phyloP scores from a whole-genome alignment of 2,329 filamentous ascomycete species.

The Colletotrichum noveboracense region DNA sequence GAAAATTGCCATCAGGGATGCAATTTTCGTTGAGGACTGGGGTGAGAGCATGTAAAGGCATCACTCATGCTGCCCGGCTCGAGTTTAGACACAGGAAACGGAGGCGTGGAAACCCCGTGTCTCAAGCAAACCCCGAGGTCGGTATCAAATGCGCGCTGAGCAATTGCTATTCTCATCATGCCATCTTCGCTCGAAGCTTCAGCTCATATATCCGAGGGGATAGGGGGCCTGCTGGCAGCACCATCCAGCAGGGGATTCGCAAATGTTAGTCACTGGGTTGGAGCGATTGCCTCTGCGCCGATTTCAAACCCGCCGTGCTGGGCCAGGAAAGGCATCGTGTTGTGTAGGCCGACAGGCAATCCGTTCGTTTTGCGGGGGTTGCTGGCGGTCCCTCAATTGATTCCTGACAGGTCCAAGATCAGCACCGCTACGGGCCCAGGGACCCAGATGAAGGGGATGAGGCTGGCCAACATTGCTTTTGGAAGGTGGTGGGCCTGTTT shows the following conservation, averaged over 20 bases:
- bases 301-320: not conserved
- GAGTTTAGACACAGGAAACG: not conserved
- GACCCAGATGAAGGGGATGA: not conserved
- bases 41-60: not conserved
- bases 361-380: slow-evolving; percentile 1
- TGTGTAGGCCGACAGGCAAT: not conserved
- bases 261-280: not conserved
- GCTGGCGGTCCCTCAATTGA: not conserved
- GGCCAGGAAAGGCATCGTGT: not conserved
- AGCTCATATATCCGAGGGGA: not conserved
- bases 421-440: not conserved
- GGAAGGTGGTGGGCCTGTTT: slow-evolving; percentile 4
- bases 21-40: not conserved
- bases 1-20: not conserved
- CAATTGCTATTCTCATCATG: not conserved
- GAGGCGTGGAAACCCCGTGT: not conserved
- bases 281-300: not conserved
- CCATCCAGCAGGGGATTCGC: not conserved
- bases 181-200: not conserved
- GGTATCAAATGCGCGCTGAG: not conserved
- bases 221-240: not conserved
- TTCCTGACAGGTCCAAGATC: not conserved
- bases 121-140: not conserved
- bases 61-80: not conserved
- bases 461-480: not conserved